These are phyloP conservation scores for Zasmidium citrigriseum DNA, from an alignment of 2,329 filamentous ascomycete genomes.

Conservation along the genomic window DNA sequence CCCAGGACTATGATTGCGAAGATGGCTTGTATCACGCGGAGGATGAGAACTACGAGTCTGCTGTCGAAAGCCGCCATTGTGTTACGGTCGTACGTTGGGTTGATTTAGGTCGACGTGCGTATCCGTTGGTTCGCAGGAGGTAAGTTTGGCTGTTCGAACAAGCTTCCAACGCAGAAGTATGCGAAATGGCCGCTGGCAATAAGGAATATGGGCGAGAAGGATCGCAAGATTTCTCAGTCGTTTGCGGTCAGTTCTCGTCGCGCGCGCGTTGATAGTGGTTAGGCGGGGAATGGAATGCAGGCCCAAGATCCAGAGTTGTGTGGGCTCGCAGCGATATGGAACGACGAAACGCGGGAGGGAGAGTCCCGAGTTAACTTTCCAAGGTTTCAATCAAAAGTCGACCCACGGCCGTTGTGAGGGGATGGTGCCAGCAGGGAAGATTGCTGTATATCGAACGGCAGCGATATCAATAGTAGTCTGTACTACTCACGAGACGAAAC, in stretches of 20 bases:
- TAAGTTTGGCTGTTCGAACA: neutral
- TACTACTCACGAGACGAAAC: neutral
- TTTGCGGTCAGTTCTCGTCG: neutral
- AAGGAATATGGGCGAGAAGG: neutral
- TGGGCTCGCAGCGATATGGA: neutral
- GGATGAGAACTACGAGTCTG: constrained; percentile 53
- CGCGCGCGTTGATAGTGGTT: neutral
- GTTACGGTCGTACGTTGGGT: neutral
- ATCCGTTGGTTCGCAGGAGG: neutral
- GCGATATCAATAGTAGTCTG: too few relatives aligned
- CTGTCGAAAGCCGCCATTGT: constrained; percentile 11
- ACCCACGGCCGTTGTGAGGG: neutral
- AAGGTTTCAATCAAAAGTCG: neutral
- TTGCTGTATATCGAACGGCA: neutral
- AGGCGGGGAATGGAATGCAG: neutral
- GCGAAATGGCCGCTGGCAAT: neutral
- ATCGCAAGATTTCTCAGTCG: neutral
- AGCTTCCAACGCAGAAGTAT: neutral
- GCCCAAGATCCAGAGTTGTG: too few relatives aligned
- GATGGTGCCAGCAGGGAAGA: neutral
- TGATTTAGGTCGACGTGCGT: neutral
- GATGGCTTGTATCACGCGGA: constrained; percentile 67
- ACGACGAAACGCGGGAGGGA: neutral
- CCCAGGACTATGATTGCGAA: constrained; percentile 75
- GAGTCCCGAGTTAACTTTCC: neutral